A percentile compares a stretch with the other conserved stretches of the same genome.
Evolutionary conservation across 768 basidiomycete species (phyloP).

Genomic region (Mycena alexandri): DNA sequence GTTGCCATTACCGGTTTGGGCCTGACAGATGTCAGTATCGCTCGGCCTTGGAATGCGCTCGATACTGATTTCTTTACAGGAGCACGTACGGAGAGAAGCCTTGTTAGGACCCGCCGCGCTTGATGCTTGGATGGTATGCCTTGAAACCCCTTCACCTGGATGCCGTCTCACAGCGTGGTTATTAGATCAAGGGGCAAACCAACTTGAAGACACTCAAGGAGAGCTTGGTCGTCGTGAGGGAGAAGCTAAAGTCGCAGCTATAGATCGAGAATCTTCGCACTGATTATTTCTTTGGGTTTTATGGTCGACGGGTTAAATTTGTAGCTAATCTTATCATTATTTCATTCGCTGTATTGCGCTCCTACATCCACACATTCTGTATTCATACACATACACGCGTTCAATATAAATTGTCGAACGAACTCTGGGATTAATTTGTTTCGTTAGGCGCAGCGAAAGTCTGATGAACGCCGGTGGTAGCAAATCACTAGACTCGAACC

Average conservation of each 20-base stretch:
- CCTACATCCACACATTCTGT: not conserved
- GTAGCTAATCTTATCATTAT: slow-evolving; percentile 10
- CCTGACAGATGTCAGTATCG: slow-evolving; percentile 19
- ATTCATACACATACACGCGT: not conserved
- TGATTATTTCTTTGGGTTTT: slow-evolving; percentile 1
- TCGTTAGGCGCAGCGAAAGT: too few relatives aligned
- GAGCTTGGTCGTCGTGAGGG: slow-evolving; percentile 11
- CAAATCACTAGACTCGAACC: too few relatives aligned
- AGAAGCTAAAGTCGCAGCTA: slow-evolving; percentile 2
- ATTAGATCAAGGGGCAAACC: slow-evolving; percentile 32
- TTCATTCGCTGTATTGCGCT: not conserved
- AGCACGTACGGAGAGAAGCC: slow-evolving; percentile 24
- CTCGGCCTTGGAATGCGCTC: not conserved
- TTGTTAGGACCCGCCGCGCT: slow-evolving; percentile 27
- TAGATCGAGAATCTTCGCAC: too few relatives aligned
- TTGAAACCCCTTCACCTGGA: too few relatives aligned
- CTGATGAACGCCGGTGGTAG: too few relatives aligned
- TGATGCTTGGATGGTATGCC: slow-evolving; percentile 30
- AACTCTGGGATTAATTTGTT: too few relatives aligned
- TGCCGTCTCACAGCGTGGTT: not conserved
- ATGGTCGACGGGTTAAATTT: too few relatives aligned
- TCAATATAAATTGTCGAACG: too few relatives aligned
- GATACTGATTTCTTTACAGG: slow-evolving; percentile 16
- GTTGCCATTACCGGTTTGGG: slow-evolving; percentile 32
- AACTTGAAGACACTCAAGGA: slow-evolving; percentile 20